Evolutionary conservation across 2,329 filamentous ascomycete species (phyloP).

Genomic region (Epicoccum sorghinum): DNA sequence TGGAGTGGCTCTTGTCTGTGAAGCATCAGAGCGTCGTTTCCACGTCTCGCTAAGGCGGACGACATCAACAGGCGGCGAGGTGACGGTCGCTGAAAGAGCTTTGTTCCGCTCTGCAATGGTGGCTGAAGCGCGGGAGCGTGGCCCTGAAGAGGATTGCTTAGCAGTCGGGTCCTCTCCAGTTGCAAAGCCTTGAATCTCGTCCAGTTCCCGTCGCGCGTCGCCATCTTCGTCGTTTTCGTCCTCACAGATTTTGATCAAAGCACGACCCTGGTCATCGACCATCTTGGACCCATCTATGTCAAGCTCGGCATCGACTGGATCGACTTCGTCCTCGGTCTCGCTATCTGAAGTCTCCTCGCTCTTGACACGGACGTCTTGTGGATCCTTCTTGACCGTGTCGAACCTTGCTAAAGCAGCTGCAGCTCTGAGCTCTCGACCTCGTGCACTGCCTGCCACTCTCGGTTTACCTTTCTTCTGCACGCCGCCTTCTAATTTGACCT

Average conservation of each 20-base stretch:
- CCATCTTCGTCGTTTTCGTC: conserved; percentile 62
- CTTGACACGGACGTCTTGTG: conserved; percentile 42
- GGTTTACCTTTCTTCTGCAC: conserved; percentile 68
- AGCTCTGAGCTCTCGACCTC: conserved; percentile 76
- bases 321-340: conserved; percentile 44
- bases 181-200: conserved; percentile 65
- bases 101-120: background rate
- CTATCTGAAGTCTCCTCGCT: conserved; percentile 46
- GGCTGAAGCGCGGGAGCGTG: background rate
- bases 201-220: conserved; percentile 61
- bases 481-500: conserved; percentile 71
- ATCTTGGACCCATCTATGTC: conserved; percentile 70
- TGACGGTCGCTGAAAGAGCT: background rate
- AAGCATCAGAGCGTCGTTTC: conserved; percentile 20
- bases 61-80: conserved; percentile 9
- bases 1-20: background rate
- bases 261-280: conserved; percentile 67
- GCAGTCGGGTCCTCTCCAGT: background rate
- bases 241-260: conserved; percentile 76
- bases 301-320: conserved; percentile 58
- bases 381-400: conserved; percentile 56
- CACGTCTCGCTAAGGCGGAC: conserved; percentile 26
- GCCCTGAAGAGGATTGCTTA: background rate
- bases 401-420: conserved; percentile 79
- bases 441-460: conserved; percentile 73